A percentile compares a stretch with the other conserved stretches of the same genome.
Evolutionary conservation across 2,329 filamentous ascomycete species (phyloP).

Genomic region (Magnaporthiopsis incrustans): DNA sequence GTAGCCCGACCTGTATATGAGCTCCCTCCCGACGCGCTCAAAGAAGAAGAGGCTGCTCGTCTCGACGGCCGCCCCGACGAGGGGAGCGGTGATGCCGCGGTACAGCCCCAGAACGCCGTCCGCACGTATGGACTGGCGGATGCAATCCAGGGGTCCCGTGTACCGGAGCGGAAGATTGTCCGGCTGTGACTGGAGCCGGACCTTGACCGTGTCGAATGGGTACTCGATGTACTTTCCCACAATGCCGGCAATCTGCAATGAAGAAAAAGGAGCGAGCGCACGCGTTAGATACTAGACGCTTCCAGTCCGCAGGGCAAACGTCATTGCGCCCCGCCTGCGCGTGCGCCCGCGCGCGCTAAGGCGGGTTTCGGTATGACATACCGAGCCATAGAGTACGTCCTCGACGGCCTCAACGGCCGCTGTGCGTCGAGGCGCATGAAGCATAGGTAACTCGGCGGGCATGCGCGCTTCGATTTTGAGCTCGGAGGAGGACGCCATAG

Average conservation of each 20-base stretch:
- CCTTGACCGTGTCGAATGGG: slow-evolving; percentile 97
- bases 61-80: slow-evolving; percentile 86
- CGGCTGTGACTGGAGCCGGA: slow-evolving; percentile 92
- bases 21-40: slow-evolving; percentile 65
- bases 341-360: neutral
- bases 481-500: slow-evolving; percentile 18
- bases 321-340: neutral
- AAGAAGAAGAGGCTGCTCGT: slow-evolving; percentile 91
- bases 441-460: slow-evolving; percentile 6
- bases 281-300: neutral
- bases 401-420: slow-evolving; percentile 62
- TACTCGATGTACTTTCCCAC: slow-evolving; percentile 96
- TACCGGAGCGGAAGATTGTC: slow-evolving; percentile 76
- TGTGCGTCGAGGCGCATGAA: slow-evolving; percentile 23
- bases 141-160: slow-evolving; percentile 84
- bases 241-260: slow-evolving; percentile 63
- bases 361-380: slow-evolving; percentile 34
- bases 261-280: neutral
- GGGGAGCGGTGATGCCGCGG: slow-evolving; percentile 83
- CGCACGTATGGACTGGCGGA: slow-evolving; percentile 70
- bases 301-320: no score
- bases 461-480: slow-evolving; percentile 11
- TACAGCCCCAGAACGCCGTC: slow-evolving; percentile 82
- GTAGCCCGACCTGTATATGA: slow-evolving; percentile 46
- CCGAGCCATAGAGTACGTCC: slow-evolving; percentile 82